Evolutionary conservation across 2,329 filamentous ascomycete species (phyloP).

Genomic region (Penicillium sp.): DNA sequence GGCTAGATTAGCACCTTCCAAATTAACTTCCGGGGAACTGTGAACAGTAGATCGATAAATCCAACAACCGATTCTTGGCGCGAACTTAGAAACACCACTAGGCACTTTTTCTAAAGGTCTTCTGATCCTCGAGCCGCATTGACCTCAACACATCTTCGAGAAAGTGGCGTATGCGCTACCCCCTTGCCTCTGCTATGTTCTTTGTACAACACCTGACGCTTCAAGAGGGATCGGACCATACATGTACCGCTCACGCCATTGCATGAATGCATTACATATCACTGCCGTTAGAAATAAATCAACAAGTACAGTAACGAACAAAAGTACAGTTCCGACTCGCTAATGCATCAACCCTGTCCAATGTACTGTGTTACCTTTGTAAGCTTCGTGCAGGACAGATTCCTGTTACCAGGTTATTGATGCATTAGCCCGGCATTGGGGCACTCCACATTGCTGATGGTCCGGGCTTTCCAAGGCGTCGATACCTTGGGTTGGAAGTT

Average conservation of each 20-base stretch:
- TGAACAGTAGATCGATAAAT: not conserved
- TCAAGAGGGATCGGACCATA: too few species aligned
- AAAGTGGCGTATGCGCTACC: too few species aligned
- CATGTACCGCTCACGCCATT: too few species aligned
- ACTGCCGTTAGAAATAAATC: too few species aligned
- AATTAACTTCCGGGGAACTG: not conserved
- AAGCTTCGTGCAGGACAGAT: not conserved
- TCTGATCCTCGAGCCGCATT: too few species aligned
- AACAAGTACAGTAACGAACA: too few species aligned
- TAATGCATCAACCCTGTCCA: too few species aligned
- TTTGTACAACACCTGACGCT: not conserved
- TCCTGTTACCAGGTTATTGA: not conserved
- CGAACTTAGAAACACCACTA: not conserved
- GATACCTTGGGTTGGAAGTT: not conserved
- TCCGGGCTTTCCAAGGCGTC: not conserved
- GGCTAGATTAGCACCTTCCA: not conserved
- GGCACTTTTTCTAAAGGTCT: too few species aligned
- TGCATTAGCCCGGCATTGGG: not conserved
- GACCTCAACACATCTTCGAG: too few species aligned
- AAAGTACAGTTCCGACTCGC: too few species aligned
- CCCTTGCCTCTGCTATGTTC: not conserved
- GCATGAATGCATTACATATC: too few species aligned
- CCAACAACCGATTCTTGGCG: not conserved
- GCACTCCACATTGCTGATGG: not conserved
- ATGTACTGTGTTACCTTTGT: not conserved